These are phyloP conservation scores for Candida takata DNA, from an alignment of 805 yeast genomes.

Conservation along the genomic window DNA sequence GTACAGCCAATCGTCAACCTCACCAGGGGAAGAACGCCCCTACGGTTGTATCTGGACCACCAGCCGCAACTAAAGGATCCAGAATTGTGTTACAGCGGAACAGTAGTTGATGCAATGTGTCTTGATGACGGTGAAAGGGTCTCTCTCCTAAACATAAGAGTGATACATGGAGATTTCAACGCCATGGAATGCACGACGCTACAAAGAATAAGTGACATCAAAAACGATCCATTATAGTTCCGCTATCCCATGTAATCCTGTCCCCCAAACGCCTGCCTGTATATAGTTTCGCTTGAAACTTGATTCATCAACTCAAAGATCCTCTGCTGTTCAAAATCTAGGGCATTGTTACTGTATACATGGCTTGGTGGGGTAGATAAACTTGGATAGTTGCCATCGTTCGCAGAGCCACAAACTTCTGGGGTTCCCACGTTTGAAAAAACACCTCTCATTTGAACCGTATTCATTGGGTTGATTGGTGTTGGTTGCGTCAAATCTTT, in stretches of 20 bases:
- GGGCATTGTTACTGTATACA: constrained; percentile 1
- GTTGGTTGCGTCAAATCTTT: constrained; percentile 9
- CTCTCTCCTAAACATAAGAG: constrained; percentile 6
- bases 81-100: constrained; percentile 14
- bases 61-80: constrained; percentile 10
- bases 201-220: constrained; percentile 6
- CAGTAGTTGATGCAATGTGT: constrained; percentile 14
- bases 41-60: constrained; percentile 12
- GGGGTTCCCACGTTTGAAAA: background rate
- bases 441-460: background rate
- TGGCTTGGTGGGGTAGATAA: constrained; percentile 19
- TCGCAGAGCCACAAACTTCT: background rate
- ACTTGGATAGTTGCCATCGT: constrained; percentile 3
- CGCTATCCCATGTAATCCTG: constrained; percentile 8
- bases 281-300: constrained; percentile 50
- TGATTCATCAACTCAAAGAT: constrained; percentile 57
- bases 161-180: constrained; percentile 6
- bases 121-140: constrained; percentile 13
- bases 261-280: constrained; percentile 55
- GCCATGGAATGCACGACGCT: constrained; percentile 2
- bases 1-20: constrained; percentile 13
- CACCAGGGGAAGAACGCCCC: constrained; percentile 1
- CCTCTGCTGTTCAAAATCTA: constrained; percentile 42
- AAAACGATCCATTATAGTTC: constrained; percentile 7
- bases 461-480: constrained; percentile 2